phyloP scores from a whole-genome alignment of 2,329 filamentous ascomycete genomes.

The Rosellinia necatrix region DNA sequence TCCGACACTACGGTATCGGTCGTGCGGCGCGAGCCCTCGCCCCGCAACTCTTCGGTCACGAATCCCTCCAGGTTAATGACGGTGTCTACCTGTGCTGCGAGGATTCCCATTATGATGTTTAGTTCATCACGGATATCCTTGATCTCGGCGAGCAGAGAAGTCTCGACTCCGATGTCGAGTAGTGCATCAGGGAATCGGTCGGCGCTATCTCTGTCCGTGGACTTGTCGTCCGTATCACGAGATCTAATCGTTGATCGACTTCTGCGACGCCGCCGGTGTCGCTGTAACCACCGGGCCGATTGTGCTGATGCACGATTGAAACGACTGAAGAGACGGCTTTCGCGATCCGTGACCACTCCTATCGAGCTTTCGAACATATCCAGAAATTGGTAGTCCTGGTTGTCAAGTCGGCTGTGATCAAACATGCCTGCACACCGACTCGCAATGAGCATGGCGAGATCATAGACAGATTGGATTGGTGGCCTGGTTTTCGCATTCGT shows the following conservation, averaged over 20 bases:
- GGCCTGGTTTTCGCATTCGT: conserved; percentile 67
- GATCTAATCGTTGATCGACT: conserved; percentile 12
- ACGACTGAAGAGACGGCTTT: conserved; percentile 61
- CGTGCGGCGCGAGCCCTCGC: conserved; percentile 33
- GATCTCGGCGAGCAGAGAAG: conserved; percentile 63
- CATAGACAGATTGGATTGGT: conserved; percentile 63
- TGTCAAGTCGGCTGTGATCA: conserved; percentile 60
- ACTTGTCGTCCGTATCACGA: conserved; percentile 12
- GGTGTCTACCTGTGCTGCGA: conserved; percentile 54
- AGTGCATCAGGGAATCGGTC: conserved; percentile 57
- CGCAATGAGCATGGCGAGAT: conserved; percentile 65
- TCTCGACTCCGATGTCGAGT: conserved; percentile 64
- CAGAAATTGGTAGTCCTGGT: conserved; percentile 66
- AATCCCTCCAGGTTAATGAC: conserved; percentile 52
- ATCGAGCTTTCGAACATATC: conserved; percentile 72
- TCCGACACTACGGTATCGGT: conserved; percentile 45
- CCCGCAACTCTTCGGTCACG: conserved; percentile 44
- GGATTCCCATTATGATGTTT: conserved; percentile 61
- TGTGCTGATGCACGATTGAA: conserved; percentile 64
- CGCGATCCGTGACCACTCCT: conserved; percentile 56
- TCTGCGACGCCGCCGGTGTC: conserved; percentile 39
- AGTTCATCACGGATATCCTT: conserved; percentile 72
- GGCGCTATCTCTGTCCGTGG: conserved; percentile 34
- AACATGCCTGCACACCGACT: conserved; percentile 64
- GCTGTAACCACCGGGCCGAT: conserved; percentile 57